phyloP scores from a whole-genome alignment of 192 early-diverging fungal genomes.

The Coemansia sp. region DNA sequence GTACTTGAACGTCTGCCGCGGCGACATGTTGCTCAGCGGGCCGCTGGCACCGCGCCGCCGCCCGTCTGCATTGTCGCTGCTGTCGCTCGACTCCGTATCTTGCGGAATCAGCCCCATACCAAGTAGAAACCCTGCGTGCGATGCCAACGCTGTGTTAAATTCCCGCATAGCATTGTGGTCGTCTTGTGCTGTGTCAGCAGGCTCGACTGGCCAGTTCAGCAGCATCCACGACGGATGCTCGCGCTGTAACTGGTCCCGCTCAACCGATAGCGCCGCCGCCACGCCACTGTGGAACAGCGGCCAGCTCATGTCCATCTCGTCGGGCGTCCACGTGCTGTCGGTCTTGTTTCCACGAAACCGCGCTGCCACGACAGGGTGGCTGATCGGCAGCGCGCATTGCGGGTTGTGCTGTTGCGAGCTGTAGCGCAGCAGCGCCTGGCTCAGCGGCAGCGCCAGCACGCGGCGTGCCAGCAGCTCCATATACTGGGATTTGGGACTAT shows the following conservation, averaged over 20 bases:
- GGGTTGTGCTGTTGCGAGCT: conserved; percentile 54
- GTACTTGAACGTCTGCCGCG: conserved; percentile 64
- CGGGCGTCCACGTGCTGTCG: conserved; percentile 21
- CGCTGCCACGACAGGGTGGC: conserved; percentile 55
- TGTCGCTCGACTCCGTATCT: not conserved
- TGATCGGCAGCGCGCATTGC: conserved; percentile 61
- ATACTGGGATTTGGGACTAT: conserved; percentile 14
- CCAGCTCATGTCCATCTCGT: conserved; percentile 61
- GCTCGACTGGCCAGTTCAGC: conserved; percentile 59
- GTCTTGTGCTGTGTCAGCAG: conserved; percentile 1
- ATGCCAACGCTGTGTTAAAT: conserved; percentile 45
- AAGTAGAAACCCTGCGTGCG: conserved; percentile 79
- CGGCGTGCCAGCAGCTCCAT: conserved; percentile 37
- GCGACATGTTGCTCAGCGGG: conserved; percentile 64
- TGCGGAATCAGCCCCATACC: conserved; percentile 64
- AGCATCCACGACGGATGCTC: conserved; percentile 79
- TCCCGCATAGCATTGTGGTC: conserved; percentile 7
- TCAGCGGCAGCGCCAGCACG: conserved; percentile 64
- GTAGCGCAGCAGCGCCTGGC: conserved; percentile 69
- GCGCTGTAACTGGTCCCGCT: conserved; percentile 47
- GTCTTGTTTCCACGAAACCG: conserved; percentile 65
- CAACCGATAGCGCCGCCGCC: conserved; percentile 69
- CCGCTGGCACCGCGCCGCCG: conserved; percentile 46
- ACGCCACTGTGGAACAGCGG: conserved; percentile 89
- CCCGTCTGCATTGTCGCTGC: not conserved